phyloP scores from a whole-genome alignment of 1,139 yeast genomes.

The Suhomyces bolitotheri region DNA sequence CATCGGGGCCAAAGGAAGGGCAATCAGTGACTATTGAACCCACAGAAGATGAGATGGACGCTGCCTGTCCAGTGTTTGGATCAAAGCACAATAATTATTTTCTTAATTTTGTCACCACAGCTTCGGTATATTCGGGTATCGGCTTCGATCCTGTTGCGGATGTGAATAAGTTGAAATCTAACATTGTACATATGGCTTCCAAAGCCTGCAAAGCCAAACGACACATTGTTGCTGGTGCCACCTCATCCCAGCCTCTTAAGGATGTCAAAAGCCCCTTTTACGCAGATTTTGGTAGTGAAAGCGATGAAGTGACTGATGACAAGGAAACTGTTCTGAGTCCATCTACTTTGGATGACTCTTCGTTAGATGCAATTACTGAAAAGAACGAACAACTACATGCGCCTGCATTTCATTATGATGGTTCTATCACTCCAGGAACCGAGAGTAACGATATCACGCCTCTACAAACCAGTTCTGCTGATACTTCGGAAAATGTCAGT shows the following conservation, averaged over 20 bases:
- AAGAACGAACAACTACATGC: no score
- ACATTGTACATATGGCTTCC: slow-evolving; percentile 7
- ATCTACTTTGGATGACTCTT: background rate
- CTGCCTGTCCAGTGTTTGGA: slow-evolving; percentile 23
- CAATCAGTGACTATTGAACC: slow-evolving; percentile 2
- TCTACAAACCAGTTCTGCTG: background rate
- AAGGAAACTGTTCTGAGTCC: slow-evolving; percentile 1
- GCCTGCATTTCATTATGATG: no score
- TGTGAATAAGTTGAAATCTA: slow-evolving; percentile 6
- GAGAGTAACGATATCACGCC: background rate
- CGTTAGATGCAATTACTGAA: slow-evolving; percentile 2
- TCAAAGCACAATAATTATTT: slow-evolving; percentile 21
- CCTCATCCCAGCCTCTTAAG: slow-evolving; percentile 4
- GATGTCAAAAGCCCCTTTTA: slow-evolving; percentile 11
- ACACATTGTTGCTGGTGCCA: background rate
- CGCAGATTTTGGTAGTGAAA: slow-evolving; percentile 14
- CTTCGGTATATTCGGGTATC: slow-evolving; percentile 21
- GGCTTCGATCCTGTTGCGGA: slow-evolving; percentile 10
- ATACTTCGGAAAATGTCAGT: background rate
- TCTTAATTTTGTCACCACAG: slow-evolving; percentile 19
- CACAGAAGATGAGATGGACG: slow-evolving; percentile 25
- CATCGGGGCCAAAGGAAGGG: slow-evolving; percentile 4
- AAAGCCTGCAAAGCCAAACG: no score
- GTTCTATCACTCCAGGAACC: no score
- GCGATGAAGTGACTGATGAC: slow-evolving; percentile 6